phyloP scores from a whole-genome alignment of 129 eudicot genomes.

The Centella asiatica region DNA sequence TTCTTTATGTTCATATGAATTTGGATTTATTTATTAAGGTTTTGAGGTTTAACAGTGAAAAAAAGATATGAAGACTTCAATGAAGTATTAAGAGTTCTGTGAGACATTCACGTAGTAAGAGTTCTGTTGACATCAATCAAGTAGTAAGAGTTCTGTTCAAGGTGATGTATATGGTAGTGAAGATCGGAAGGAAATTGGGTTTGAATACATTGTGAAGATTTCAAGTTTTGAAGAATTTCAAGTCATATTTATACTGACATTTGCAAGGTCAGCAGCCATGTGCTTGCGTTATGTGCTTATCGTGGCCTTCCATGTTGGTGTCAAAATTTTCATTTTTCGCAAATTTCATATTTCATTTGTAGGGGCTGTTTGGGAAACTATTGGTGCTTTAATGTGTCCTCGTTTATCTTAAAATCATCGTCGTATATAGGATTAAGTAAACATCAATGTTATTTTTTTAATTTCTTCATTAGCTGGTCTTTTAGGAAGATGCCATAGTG shows the following conservation, averaged over 20 bases:
- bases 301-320: slow-evolving; percentile 25
- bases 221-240: slow-evolving; percentile 97
- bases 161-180: slow-evolving; percentile 74
- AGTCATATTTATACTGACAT: slow-evolving; percentile 46
- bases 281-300: slow-evolving; percentile 46
- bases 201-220: slow-evolving; percentile 71
- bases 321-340: background rate
- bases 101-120: slow-evolving; percentile 55
- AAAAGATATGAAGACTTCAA: slow-evolving; percentile 64
- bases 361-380: slow-evolving; percentile 15
- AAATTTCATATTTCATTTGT: background rate
- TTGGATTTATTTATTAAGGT: slow-evolving; percentile 36
- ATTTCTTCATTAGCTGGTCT: background rate
- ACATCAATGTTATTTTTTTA: slow-evolving; percentile 1
- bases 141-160: slow-evolving; percentile 77
- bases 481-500: no score
- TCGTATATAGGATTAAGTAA: background rate
- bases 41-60: slow-evolving; percentile 71
- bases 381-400: slow-evolving; percentile 13
- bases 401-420: background rate
- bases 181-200: slow-evolving; percentile 74
- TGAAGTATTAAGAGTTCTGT: slow-evolving; percentile 52
- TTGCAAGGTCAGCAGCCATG: slow-evolving; percentile 50
- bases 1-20: slow-evolving; percentile 15
- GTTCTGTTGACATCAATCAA: slow-evolving; percentile 66